phyloP scores from a whole-genome alignment of 139 green algal genomes.

The Eudorina sp. region DNA sequence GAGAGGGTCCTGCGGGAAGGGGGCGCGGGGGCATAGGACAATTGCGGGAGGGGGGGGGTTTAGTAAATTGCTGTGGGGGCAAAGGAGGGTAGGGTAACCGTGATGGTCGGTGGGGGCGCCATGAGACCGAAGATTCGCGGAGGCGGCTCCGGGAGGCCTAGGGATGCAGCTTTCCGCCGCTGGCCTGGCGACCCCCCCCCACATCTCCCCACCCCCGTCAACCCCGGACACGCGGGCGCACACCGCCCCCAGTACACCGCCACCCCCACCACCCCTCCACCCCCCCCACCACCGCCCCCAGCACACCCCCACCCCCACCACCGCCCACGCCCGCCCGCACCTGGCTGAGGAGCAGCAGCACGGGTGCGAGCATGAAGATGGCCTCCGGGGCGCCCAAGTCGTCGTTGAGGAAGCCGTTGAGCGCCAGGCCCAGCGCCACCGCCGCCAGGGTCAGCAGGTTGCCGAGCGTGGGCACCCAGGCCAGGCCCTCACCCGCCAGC shows the following conservation, averaged over 20 bases:
- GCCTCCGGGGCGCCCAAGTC: constrained; percentile 56
- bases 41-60: too few relatives aligned
- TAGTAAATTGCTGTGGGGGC: neutral
- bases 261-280: too few relatives aligned
- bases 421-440: constrained; percentile 76
- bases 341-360: constrained; percentile 88
- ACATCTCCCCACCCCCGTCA: too few relatives aligned
- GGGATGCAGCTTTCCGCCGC: neutral
- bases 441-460: constrained; percentile 85
- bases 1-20: constrained; percentile 71
- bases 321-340: neutral
- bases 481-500: constrained; percentile 70
- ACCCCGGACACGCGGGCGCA: too few relatives aligned
- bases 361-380: constrained; percentile 81
- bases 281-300: too few relatives aligned
- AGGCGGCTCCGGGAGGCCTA: neutral
- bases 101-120: neutral
- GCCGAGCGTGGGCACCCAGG: constrained; percentile 86
- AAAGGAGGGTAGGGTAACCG: neutral
- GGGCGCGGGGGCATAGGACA: too few relatives aligned
- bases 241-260: too few relatives aligned
- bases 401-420: constrained; percentile 73
- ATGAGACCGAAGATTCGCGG: too few relatives aligned
- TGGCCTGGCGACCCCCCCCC: too few relatives aligned
- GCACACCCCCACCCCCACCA: too few relatives aligned